Conservation (phyloP, 2,329 filamentous ascomycete genomes). For the Phaeosphaeriaceae sp. region DNA sequence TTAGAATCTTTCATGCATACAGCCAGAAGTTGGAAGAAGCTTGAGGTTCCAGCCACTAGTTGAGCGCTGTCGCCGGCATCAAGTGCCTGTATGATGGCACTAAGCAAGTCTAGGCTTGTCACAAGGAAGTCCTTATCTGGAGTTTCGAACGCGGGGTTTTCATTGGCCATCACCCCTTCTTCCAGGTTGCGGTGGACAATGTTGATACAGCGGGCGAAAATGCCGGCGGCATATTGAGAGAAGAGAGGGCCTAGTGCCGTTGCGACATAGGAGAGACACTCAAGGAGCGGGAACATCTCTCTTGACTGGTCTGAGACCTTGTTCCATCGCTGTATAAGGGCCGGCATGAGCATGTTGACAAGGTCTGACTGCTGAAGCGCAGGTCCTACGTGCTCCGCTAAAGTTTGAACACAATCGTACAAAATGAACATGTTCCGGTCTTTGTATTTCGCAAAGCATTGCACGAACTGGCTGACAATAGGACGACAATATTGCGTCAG, state of each 20-base stretch:
- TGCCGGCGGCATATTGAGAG: slow-evolving; percentile 80
- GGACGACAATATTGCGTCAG: slow-evolving; percentile 86
- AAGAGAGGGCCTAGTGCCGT: slow-evolving; percentile 84
- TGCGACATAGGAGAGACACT: slow-evolving; percentile 93
- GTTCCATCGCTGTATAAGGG: slow-evolving; percentile 86
- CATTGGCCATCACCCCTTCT: slow-evolving; percentile 73
- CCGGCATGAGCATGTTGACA: slow-evolving; percentile 89
- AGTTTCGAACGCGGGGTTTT: slow-evolving; percentile 71
- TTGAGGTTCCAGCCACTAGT: slow-evolving; percentile 75
- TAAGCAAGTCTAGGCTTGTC: slow-evolving; percentile 90
- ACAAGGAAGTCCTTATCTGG: slow-evolving; percentile 98
- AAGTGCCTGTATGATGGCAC: slow-evolving; percentile 90
- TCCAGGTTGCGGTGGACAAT: slow-evolving; percentile 93
- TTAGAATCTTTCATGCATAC: slow-evolving; percentile 91
- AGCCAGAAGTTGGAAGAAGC: slow-evolving; percentile 87
- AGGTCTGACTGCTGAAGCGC: slow-evolving; percentile 80
- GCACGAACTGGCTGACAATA: slow-evolving; percentile 90
- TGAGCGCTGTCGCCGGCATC: slow-evolving; percentile 74
- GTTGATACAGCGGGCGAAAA: slow-evolving; percentile 86
- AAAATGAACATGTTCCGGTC: slow-evolving; percentile 99
- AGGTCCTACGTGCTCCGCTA: slow-evolving; percentile 88
- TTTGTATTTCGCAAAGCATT: slow-evolving; percentile 94
- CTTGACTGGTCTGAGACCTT: slow-evolving; percentile 86
- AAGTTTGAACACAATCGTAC: slow-evolving; percentile 96
- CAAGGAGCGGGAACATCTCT: slow-evolving; percentile 93